phyloP scores from a whole-genome alignment of 2,329 filamentous ascomycete genomes.

The Claviceps capensis region DNA sequence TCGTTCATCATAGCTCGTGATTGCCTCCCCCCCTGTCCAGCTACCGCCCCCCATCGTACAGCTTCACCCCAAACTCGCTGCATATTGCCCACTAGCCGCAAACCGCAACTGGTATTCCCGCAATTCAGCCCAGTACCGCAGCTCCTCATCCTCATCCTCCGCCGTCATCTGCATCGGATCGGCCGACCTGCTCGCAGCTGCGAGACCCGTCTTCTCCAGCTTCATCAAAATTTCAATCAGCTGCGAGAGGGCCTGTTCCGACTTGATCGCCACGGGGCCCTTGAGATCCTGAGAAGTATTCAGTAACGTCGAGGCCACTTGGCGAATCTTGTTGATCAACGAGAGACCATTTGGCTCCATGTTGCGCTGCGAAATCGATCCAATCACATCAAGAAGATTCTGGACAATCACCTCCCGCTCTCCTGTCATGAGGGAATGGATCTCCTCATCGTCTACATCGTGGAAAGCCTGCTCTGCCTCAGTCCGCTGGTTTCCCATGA shows the following conservation, averaged over 20 bases:
- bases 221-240: slow-evolving; percentile 65
- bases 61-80: slow-evolving; percentile 10
- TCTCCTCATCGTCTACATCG: slow-evolving; percentile 30
- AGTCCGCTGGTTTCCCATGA: slow-evolving; percentile 18
- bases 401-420: slow-evolving; percentile 75
- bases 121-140: slow-evolving; percentile 65
- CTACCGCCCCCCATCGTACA: too few relatives aligned
- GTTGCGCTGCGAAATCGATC: slow-evolving; percentile 68
- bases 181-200: slow-evolving; percentile 16
- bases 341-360: slow-evolving; percentile 60
- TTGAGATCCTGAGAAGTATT: slow-evolving; percentile 40
- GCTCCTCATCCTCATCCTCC: slow-evolving; percentile 61
- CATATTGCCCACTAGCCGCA: slow-evolving; percentile 47
- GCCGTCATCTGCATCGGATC: slow-evolving; percentile 27
- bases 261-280: slow-evolving; percentile 35
- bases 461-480: slow-evolving; percentile 24
- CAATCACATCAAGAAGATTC: slow-evolving; percentile 60
- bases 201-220: slow-evolving; percentile 49
- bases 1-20: too few relatives aligned
- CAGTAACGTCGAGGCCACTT: slow-evolving; percentile 68
- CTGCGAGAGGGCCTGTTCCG: slow-evolving; percentile 56
- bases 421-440: slow-evolving; percentile 51
- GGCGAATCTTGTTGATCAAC: slow-evolving; percentile 70
- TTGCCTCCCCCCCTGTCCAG: too few relatives aligned
- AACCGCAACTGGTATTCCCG: slow-evolving; percentile 66